Conservation (phyloP, 768 basidiomycete species). For the Auricularia cornea region DNA sequence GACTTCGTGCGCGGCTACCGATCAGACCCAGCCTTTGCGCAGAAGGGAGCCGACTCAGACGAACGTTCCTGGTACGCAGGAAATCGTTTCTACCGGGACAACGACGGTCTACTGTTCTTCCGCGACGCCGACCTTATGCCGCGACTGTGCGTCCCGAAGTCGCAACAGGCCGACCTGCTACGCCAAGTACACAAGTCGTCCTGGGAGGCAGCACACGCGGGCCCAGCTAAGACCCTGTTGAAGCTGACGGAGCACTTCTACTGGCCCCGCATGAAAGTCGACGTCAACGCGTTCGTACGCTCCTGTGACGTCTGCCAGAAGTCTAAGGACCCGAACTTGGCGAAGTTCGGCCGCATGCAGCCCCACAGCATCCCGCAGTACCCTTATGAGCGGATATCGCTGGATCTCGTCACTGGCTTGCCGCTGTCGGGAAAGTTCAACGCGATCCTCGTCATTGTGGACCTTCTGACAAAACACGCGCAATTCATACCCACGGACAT, state of each 20-base stretch:
- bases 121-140: no score
- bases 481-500: no score
- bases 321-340: constrained; percentile 11
- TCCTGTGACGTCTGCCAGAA: constrained; percentile 11
- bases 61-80: constrained; percentile 5
- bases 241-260: neutral
- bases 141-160: constrained; percentile 9
- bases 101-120: constrained; percentile 11
- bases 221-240: constrained; percentile 5
- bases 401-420: constrained; percentile 3
- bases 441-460: constrained; percentile 16
- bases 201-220: constrained; percentile 6
- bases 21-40: no score
- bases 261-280: constrained; percentile 8
- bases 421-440: constrained; percentile 10
- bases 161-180: neutral
- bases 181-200: constrained; percentile 5
- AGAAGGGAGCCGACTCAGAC: neutral
- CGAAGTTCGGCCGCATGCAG: neutral
- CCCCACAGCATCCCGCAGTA: constrained; percentile 6
- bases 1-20: no score
- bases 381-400: constrained; percentile 10
- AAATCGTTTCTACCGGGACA: constrained; percentile 7
- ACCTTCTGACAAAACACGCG: constrained; percentile 13
- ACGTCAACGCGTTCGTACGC: neutral